Conservation (phyloP, 2,329 filamentous ascomycete genomes). For the Colletotrichum sp. region DNA sequence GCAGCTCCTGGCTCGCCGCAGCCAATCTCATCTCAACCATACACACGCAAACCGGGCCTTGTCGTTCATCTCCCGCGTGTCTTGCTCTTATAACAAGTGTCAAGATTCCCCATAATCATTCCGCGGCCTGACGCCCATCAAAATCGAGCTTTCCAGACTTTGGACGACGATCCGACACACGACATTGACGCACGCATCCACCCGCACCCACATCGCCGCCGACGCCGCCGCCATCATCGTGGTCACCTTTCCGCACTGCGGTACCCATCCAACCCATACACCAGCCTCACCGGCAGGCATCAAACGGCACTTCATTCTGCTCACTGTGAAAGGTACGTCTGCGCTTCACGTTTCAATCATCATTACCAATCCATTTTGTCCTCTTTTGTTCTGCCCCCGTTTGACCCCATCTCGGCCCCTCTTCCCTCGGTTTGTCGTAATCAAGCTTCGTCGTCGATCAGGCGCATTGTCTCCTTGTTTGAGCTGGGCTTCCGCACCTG, state of each 20-base stretch:
- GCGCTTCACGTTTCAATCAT: not conserved
- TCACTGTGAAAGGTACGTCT: not conserved
- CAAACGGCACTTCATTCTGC: not conserved
- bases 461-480: conserved; percentile 4
- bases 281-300: not conserved
- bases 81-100: conserved; percentile 7
- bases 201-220: not conserved
- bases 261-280: not conserved
- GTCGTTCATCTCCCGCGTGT: conserved; percentile 7
- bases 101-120: not conserved
- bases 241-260: not conserved
- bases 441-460: conserved; percentile 11
- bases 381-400: not conserved
- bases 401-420: conserved; percentile 5
- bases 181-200: conserved; percentile 4
- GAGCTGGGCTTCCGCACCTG: not conserved
- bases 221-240: not conserved
- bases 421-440: not conserved
- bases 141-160: not conserved
- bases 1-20: not conserved
- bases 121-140: not conserved
- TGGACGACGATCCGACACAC: conserved; percentile 15
- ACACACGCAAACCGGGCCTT: not conserved
- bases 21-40: conserved; percentile 13
- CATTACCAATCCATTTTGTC: not conserved